Percentiles rank a stretch among this genome's conserved stretches.
Conservation (phyloP, 139 green algal species). For the Micromonas pusilla region DNA sequence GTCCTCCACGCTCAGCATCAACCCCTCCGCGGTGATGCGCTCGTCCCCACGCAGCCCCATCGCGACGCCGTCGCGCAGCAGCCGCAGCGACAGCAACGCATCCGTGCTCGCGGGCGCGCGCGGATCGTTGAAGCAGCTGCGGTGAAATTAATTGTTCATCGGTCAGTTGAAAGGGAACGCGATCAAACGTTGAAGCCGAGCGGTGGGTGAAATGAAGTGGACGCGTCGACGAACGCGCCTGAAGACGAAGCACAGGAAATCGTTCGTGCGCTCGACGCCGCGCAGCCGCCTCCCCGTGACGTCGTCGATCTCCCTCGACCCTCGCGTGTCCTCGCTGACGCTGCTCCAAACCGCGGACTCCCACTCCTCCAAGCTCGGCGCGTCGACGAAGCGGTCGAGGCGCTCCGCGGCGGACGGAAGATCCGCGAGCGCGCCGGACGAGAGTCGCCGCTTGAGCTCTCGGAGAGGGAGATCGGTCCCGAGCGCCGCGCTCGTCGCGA, state of each 20-base stretch:
- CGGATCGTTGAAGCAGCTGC: conserved; percentile 20
- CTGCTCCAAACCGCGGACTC: not conserved
- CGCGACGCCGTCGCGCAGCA: conserved; percentile 3
- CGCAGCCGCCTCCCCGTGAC: not conserved
- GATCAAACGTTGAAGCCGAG: too few relatives aligned
- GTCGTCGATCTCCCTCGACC: not conserved
- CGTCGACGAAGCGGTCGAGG: not conserved
- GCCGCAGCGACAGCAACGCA: not conserved
- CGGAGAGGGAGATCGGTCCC: not conserved
- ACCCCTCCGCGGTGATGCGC: not conserved
- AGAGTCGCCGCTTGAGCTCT: not conserved
- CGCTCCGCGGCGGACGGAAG: not conserved
- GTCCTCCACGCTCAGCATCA: conserved; percentile 2
- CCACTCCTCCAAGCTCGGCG: not conserved
- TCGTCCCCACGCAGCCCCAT: conserved; percentile 7
- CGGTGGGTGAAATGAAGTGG: too few relatives aligned
- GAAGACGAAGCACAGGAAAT: not conserved
- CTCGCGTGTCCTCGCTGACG: not conserved
- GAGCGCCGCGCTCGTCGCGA: not conserved
- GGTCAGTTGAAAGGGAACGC: too few relatives aligned
- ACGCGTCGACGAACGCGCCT: too few relatives aligned
- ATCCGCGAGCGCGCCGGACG: not conserved
- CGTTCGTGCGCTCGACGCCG: not conserved
- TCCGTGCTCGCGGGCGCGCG: not conserved
- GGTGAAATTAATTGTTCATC: too few relatives aligned